Percentiles rank a stretch among this genome's conserved stretches.
phyloP scores from a whole-genome alignment of 2,329 filamentous ascomycete species.

The Monilinia vaccinii-corymbosi region DNA sequence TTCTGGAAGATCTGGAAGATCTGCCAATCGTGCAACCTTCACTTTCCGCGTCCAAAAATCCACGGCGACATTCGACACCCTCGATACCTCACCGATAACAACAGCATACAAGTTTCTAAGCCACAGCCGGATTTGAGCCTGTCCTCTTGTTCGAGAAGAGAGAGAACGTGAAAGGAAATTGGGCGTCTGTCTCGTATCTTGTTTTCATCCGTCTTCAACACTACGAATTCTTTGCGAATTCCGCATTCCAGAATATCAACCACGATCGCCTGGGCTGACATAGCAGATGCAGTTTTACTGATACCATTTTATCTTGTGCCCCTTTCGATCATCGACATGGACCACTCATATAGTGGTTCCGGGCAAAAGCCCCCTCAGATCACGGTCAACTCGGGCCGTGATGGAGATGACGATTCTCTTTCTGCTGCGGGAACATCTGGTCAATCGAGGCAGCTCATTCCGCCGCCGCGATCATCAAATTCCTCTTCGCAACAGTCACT shows the following conservation, averaged over 20 bases:
- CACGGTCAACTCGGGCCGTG: conserved; percentile 50
- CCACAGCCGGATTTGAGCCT: background rate
- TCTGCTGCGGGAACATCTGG: conserved; percentile 23
- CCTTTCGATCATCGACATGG: background rate
- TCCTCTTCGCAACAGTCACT: conserved; percentile 12
- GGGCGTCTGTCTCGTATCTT: background rate
- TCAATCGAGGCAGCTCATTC: conserved; percentile 26
- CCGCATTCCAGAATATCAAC: conserved; percentile 2
- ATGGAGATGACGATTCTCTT: conserved; percentile 38
- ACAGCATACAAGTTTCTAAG: background rate
- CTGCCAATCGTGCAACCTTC: background rate
- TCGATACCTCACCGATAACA: background rate
- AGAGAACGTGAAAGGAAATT: background rate
- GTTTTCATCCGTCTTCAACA: background rate
- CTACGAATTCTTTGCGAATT: background rate
- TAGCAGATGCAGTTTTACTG: background rate
- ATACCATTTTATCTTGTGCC: background rate
- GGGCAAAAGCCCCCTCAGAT: conserved; percentile 44
- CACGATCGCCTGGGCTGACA: conserved; percentile 1
- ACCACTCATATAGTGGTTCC: conserved; percentile 8
- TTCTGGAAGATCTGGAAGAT: background rate
- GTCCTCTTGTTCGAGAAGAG: background rate
- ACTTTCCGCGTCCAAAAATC: background rate
- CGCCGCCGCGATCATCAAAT: conserved; percentile 14
- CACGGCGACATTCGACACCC: background rate